Evolutionary conservation across 108 stramenopile species (phyloP).

Genomic region (Poteriospumella lacustris): DNA sequence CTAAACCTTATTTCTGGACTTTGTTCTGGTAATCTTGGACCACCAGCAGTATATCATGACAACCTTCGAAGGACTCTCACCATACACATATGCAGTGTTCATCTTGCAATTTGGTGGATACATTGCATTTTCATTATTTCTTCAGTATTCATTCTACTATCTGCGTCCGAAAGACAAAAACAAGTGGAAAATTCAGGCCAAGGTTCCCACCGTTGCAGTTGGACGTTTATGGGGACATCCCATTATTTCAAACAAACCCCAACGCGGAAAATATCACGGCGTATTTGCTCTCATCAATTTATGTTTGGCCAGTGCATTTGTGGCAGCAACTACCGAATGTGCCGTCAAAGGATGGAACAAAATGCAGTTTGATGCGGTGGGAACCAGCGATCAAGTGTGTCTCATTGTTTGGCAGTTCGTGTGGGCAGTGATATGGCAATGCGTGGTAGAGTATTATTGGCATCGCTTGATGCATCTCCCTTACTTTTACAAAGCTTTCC

Average conservation of each 20-base stretch:
- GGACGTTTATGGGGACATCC: neutral
- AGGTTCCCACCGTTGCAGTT: neutral
- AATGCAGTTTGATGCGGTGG: neutral
- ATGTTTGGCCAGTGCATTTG: neutral
- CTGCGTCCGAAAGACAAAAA: neutral
- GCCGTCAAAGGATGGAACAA: neutral
- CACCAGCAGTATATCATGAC: no score
- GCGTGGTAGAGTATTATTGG: constrained; percentile 46
- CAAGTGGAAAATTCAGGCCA: constrained; percentile 19
- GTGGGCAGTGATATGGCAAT: constrained; percentile 30
- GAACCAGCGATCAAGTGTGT: neutral
- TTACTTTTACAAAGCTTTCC: constrained; percentile 31
- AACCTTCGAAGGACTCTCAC: no score
- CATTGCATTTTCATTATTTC: neutral
- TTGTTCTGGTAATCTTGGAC: no score
- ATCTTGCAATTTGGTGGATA: neutral
- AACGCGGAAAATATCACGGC: neutral
- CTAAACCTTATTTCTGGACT: no score
- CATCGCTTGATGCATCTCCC: constrained; percentile 40
- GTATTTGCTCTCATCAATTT: neutral
- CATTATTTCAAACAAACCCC: neutral
- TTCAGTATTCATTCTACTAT: neutral
- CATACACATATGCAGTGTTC: neutral
- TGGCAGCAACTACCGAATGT: neutral
- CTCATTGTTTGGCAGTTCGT: neutral